Base-by-base conservation (phyloP, 2,329 filamentous ascomycete genomes). In the Penicillium sp. region DNA sequence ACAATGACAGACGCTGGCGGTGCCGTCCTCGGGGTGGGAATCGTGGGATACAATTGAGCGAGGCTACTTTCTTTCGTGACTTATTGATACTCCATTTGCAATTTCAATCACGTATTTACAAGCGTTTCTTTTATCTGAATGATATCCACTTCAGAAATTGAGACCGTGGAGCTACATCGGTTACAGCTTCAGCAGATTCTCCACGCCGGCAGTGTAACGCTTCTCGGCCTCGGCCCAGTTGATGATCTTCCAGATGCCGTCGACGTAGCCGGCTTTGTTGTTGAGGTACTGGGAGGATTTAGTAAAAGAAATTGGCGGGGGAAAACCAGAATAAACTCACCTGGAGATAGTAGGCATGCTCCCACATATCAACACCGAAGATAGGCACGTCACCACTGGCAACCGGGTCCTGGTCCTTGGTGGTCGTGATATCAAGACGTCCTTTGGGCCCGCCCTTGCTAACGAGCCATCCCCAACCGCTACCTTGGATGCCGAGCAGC, bases 211-310 rank as follows among this genome's bases (percentile, higher is more conserved):
- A 43, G 53, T 60, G 50, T 66, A 90, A 57, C 89, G 82, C 76
- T 85, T 83, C 70, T 88, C 85, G 5, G 90, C 90, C 39, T 87
- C 85, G 77, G 88, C 88, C 92, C 92, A 96, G 82, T 95, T 95
- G 70, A 96, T 79, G 31, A 96, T 89, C 67, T 94, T 88, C 91
- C 91, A 95, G 69, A 95, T 88, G 38, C 88, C 89, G 62, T 84
- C 82, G 69, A 95, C 94, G 79, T 96, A 96, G 75, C 92, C 89
- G 35, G 87, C 90, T 82, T 95, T 95, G 71, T 90, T 85, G 79
- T 95, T 96, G 80, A 95, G 81, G 75, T 96, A 96, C 79, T 96
- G 44, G 3, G 16, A 36, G 1, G n/a, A 10, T 33, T 51, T 27
- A 51, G 41, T 18, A 33, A 13, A 18, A 2, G 16, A 11, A 20